phyloP scores from a whole-genome alignment of 192 early-diverging fungal species.

The Podila verticillata region DNA sequence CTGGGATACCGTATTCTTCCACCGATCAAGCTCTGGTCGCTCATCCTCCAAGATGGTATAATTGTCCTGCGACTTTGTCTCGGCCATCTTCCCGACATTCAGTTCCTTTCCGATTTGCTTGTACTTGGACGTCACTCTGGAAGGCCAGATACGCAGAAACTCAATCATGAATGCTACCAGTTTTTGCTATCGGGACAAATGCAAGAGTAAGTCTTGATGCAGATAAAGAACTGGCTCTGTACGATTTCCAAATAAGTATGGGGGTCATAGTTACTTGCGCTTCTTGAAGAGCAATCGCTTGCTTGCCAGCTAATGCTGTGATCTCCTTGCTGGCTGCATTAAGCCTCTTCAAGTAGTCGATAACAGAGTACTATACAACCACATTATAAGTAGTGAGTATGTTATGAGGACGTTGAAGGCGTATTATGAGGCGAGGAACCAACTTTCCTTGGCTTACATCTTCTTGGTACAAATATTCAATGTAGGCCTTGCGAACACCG shows the following conservation, averaged over 20 bases:
- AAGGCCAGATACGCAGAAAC: slow-evolving; percentile 47
- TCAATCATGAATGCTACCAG: slow-evolving; percentile 47
- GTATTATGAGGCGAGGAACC: background rate
- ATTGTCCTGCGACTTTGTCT: slow-evolving; percentile 23
- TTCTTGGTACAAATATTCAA: slow-evolving; percentile 29
- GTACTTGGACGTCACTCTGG: slow-evolving; percentile 34
- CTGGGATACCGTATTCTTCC: slow-evolving; percentile 17
- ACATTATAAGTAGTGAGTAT: background rate
- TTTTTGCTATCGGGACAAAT: slow-evolving; percentile 19
- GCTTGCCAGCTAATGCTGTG: slow-evolving; percentile 34
- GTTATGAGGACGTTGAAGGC: background rate
- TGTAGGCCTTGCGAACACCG: slow-evolving; percentile 20
- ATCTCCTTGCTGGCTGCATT: slow-evolving; percentile 45
- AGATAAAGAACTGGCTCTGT: background rate
- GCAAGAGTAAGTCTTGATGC: background rate
- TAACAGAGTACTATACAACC: slow-evolving; percentile 12
- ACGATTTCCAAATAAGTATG: background rate
- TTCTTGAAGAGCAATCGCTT: slow-evolving; percentile 27
- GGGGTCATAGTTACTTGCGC: slow-evolving; percentile 15
- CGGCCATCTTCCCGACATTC: slow-evolving; percentile 13
- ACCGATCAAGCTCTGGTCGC: slow-evolving; percentile 24
- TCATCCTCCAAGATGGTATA: slow-evolving; percentile 47
- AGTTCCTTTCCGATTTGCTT: slow-evolving; percentile 36
- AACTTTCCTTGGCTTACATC: slow-evolving; percentile 3
- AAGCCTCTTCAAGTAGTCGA: slow-evolving; percentile 33